Percentiles rank a stretch among this genome's conserved stretches.
Evolutionary conservation across 2,329 filamentous ascomycete species (phyloP).

Genomic region (Penicillium freii): DNA sequence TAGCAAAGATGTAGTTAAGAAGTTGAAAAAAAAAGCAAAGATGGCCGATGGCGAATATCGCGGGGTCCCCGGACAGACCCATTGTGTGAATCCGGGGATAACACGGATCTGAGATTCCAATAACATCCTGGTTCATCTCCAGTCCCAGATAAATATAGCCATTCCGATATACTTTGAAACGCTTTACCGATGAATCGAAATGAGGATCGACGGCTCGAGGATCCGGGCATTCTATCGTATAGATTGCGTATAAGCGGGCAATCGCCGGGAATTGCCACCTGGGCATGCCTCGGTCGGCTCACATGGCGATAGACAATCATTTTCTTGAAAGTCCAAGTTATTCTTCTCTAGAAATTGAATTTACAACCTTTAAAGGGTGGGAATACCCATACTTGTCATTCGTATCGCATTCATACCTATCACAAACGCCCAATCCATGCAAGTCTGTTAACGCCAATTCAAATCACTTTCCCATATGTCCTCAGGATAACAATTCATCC

Average conservation of each 20-base stretch:
- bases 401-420: constrained; percentile 4
- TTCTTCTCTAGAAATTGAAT: not conserved
- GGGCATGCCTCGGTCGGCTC: not conserved
- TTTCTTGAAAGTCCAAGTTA: not conserved
- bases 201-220: not conserved
- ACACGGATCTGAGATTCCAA: not conserved
- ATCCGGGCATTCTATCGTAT: not conserved
- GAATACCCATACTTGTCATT: not conserved
- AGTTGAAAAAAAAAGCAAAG: not conserved
- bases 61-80: constrained; percentile 4
- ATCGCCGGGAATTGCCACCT: not conserved
- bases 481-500: constrained; percentile 42
- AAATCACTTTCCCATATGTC: not conserved
- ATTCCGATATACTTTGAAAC: not conserved
- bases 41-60: not conserved
- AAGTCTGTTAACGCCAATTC: not conserved
- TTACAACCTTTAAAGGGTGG: not conserved
- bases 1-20: not conserved
- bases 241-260: not conserved
- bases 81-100: not conserved
- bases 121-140: not conserved
- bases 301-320: not conserved
- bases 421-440: constrained; percentile 11
- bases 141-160: not conserved
- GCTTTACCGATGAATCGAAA: not conserved